These are phyloP conservation scores for Laetiporus sulphureus DNA, from an alignment of 1,284 basidiomycete genomes.

Conservation along the genomic window DNA sequence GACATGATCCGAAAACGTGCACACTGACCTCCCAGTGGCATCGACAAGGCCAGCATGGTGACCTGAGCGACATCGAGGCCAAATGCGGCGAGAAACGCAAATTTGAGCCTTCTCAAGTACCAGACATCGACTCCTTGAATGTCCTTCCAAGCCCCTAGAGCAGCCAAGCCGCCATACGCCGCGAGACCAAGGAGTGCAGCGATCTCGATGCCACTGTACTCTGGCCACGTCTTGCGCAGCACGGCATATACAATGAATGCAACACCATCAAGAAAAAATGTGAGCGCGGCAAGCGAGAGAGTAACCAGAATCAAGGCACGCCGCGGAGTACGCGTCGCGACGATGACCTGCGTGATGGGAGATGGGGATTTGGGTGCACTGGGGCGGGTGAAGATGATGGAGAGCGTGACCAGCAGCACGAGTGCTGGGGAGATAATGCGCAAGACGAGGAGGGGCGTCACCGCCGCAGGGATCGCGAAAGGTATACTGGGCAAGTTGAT, in stretches of 20 bases:
- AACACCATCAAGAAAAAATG: constrained; percentile 82
- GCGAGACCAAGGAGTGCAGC: constrained; percentile 60
- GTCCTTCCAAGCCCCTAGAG: constrained; percentile 72
- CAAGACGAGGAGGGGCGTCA: constrained; percentile 41
- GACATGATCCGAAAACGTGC: not conserved
- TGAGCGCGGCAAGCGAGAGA: constrained; percentile 66
- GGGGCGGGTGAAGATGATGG: constrained; percentile 47
- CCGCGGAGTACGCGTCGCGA: constrained; percentile 63
- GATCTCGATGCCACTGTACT: constrained; percentile 59
- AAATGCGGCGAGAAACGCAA: constrained; percentile 44
- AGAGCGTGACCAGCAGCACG: constrained; percentile 52
- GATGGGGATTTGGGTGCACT: constrained; percentile 44
- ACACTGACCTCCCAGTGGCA: constrained; percentile 33
- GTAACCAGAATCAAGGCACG: constrained; percentile 63
- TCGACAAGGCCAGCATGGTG: constrained; percentile 41
- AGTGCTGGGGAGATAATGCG: constrained; percentile 59
- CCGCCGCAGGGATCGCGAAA: constrained; percentile 11
- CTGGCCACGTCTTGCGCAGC: constrained; percentile 57
- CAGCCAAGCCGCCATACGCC: constrained; percentile 62
- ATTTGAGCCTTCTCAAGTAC: constrained; percentile 53
- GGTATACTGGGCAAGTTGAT: too few relatives aligned
- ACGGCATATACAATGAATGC: constrained; percentile 60
- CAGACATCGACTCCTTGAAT: constrained; percentile 65
- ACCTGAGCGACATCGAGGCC: constrained; percentile 54
- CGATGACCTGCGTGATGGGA: constrained; percentile 69